Evolutionary conservation across 352 stramenopile species (phyloP), one percentile per base, ranked within the genome.

Genomic region (Pythium guiyangense): DNA sequence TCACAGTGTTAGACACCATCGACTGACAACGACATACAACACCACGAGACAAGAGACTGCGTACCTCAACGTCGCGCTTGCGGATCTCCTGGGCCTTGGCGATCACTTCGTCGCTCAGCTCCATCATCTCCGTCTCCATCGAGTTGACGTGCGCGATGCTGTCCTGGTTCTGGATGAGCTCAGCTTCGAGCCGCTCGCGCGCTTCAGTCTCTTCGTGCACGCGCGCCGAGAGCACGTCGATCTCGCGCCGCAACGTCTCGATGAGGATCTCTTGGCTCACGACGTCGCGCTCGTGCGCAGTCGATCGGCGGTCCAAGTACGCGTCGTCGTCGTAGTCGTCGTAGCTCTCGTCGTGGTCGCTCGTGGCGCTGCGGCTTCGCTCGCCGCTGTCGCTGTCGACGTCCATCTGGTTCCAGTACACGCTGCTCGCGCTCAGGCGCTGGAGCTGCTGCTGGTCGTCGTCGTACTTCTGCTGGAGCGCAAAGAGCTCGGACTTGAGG

Each of bases 401-500:
- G 1, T 62, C 56, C 40, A 57, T 56, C 15, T 56, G 49, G 56
- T 52, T 56, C 27, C 50, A 57, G 14, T 22, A n/a, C 47, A 17
- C 47, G 6, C 57, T 66, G 4, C 52, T 57, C 12, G 65, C 68
- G 25, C 44, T 57, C 20, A 46, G 29, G 18, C 10, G 48, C 17
- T 53, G 15, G 9, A 26, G 48, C 15, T 42, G 27, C 27, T 8
- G 6, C 17, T 17, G 2, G 48, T 43, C 48, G 29, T 27, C 48
- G 35, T 85, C 79, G 50, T 69, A 67, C 52, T 88, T 88, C 37
- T 89, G 76, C 56, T 88, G 82, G 20, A 94, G 64, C 25, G 71
- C 72, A 45, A 79, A 90, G 10, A 94, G 64, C 66, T 94, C 84
- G 49, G 81, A 92, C 61, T 94, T 88, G 55, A 94, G 77, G 58